phyloP scores from a whole-genome alignment of 2,329 filamentous ascomycete species.

The Calonectria henricotiae region DNA sequence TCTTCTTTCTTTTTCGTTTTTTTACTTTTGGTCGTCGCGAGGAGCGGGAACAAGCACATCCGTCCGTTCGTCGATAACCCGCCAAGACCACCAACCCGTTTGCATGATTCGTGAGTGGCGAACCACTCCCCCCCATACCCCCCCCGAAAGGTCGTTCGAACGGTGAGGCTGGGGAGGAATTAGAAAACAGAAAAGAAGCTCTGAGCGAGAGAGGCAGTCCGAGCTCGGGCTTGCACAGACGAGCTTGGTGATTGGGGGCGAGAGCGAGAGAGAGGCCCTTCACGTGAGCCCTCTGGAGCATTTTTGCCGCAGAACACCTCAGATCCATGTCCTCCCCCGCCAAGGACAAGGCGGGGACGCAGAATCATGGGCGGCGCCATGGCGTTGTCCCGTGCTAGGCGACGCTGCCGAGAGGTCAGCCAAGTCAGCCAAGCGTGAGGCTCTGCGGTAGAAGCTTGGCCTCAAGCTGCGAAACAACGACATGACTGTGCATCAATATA shows the following conservation, averaged over 20 bases:
- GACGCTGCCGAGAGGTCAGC: slow-evolving; percentile 20
- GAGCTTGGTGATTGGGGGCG: background rate
- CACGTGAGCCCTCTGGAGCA: slow-evolving; percentile 10
- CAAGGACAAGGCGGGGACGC: slow-evolving; percentile 21
- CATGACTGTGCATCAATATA: slow-evolving; percentile 16
- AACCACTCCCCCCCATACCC: background rate
- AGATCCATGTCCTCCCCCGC: slow-evolving; percentile 14
- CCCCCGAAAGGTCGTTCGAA: background rate
- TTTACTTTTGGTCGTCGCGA: background rate
- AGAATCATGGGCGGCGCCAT: slow-evolving; percentile 19
- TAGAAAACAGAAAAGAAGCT: background rate
- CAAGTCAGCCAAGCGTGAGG: slow-evolving; percentile 41
- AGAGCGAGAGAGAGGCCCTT: slow-evolving; percentile 1
- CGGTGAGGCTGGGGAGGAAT: background rate
- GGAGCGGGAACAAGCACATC: slow-evolving; percentile 10
- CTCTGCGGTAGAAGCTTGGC: slow-evolving; percentile 36
- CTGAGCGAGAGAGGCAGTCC: slow-evolving; percentile 37
- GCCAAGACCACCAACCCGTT: slow-evolving; percentile 22
- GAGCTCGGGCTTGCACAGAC: background rate
- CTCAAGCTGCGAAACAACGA: slow-evolving; percentile 21
- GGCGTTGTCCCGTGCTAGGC: slow-evolving; percentile 19
- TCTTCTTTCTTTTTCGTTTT: background rate
- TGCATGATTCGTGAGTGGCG: slow-evolving; percentile 32
- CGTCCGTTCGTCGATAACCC: background rate
- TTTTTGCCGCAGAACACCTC: background rate